Evolutionary conservation across 805 yeast genomes (phyloP), one percentile per base, ranked within the genome.

Genomic region (Yarrowia sp.): DNA sequence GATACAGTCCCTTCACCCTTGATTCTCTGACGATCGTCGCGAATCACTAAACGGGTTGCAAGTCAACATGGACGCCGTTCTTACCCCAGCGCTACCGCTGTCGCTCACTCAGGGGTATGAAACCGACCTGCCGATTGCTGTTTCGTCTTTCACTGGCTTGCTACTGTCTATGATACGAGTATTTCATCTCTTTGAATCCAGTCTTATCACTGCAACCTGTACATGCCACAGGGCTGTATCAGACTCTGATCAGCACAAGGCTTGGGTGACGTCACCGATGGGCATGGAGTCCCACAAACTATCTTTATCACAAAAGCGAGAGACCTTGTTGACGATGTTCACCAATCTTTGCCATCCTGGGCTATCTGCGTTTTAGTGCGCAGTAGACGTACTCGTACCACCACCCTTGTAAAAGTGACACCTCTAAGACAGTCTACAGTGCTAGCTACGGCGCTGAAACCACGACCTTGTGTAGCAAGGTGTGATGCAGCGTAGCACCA

Each of bases 181-280:
- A 24, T 24, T 24, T 24, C 30, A 24, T 7, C 30, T 24, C 30
- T 24, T 24, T 24, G 30, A 5, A 24, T 24, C 30, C 30, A 24
- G 30, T 24, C 33, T 47, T 15, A 15, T 30, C 52, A n/a, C 19
- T 50, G 56, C 42, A 14, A 7, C 15, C 39, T n/a, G 40, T 50
- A 50, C 56, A 19, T 12, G 30, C 15, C 10, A 17, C 56, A 34
- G 40, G 24, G 42, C 39, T 50, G 24, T 50, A 34, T 9, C 30
- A 19, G 30, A 34, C 56, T 36, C 42, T 34, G 56, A 50, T 50
- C 12, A 17, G n/a, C 40, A 17, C 42, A 17, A 50, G 30, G 56
- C 39, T 49, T 49, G 39, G 20, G 55, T 49, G 55, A 49, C 55
- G 55, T 49, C 55, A 49, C 55, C 19, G 55, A 33, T 49, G 55